Percentiles rank a stretch among this genome's conserved stretches.
These are phyloP conservation scores for Delonix regia DNA, from an alignment of 306 rosid genomes.

Conservation along the genomic window DNA sequence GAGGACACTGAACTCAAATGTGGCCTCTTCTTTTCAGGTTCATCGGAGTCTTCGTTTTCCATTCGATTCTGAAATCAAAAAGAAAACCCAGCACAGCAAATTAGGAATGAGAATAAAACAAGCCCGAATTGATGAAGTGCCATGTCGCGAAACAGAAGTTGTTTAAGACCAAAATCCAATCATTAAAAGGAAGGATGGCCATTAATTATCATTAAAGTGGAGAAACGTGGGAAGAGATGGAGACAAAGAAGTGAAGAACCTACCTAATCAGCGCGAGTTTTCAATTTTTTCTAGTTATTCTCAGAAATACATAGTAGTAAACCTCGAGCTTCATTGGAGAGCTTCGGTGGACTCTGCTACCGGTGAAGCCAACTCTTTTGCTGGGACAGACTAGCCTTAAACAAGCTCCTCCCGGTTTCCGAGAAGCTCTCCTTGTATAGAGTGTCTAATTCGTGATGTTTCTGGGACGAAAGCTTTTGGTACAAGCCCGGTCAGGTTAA, in stretches of 20 bases:
- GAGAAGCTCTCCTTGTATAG: neutral
- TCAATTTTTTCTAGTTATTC: neutral
- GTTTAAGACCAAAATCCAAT: neutral
- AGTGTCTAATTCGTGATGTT: neutral
- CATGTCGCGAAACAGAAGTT: neutral
- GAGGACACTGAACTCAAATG: constrained; percentile 64
- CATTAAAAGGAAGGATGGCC: neutral
- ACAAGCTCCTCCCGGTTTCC: neutral
- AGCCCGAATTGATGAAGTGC: neutral
- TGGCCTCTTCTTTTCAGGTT: constrained; percentile 83
- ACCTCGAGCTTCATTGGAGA: neutral
- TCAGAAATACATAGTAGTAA: neutral
- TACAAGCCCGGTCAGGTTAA: too few relatives aligned
- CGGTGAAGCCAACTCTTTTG: neutral
- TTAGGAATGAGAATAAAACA: neutral
- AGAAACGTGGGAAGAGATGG: neutral
- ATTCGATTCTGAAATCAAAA: constrained; percentile 43
- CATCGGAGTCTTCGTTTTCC: constrained; percentile 70
- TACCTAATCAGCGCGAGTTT: neutral
- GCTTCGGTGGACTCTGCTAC: neutral
- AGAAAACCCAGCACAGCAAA: constrained; percentile 12
- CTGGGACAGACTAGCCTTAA: neutral
- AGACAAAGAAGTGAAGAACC: neutral
- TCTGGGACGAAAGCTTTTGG: too few relatives aligned
- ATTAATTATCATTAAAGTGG: neutral